Evolutionary conservation across 441 rosid species (phyloP).

Genomic region (Euphorbia schlechtendalii): DNA sequence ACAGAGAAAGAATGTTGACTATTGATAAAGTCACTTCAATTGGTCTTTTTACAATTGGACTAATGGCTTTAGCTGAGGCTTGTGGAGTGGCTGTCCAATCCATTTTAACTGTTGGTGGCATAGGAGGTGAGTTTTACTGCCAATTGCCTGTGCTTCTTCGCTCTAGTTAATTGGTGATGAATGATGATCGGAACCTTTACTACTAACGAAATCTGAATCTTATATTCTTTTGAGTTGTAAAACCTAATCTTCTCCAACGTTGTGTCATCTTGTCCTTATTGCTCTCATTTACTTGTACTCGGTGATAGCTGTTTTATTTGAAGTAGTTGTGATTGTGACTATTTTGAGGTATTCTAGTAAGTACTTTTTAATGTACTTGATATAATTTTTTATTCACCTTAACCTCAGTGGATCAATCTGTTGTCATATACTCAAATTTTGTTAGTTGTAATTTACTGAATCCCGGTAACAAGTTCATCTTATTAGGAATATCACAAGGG

Average conservation of each 20-base stretch:
- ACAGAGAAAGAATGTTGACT: conserved; percentile 59
- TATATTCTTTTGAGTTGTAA: too few relatives aligned
- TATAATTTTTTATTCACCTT: not conserved
- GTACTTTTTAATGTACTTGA: not conserved
- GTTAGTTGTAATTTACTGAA: not conserved
- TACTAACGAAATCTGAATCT: not conserved
- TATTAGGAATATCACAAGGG: not conserved
- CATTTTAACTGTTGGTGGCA: conserved; percentile 86
- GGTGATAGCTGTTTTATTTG: not conserved
- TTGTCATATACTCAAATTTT: not conserved
- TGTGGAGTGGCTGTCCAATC: conserved; percentile 95
- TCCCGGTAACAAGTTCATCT: not conserved
- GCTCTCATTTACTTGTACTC: not conserved
- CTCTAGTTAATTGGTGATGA: conserved; percentile 5
- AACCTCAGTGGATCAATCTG: not conserved
- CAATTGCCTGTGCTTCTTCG: conserved; percentile 8
- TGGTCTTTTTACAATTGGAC: conserved; percentile 67
- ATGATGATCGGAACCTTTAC: not conserved
- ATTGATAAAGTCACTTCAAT: conserved; percentile 74
- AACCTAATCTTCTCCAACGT: not conserved
- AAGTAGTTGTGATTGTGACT: too few relatives aligned
- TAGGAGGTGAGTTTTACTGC: conserved; percentile 56
- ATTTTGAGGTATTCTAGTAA: not conserved
- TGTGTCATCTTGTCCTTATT: not conserved
- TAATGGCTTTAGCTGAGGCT: conserved; percentile 88